Base-by-base conservation (phyloP, 148 eudicot species). In the Vaccinium darrowii region DNA sequence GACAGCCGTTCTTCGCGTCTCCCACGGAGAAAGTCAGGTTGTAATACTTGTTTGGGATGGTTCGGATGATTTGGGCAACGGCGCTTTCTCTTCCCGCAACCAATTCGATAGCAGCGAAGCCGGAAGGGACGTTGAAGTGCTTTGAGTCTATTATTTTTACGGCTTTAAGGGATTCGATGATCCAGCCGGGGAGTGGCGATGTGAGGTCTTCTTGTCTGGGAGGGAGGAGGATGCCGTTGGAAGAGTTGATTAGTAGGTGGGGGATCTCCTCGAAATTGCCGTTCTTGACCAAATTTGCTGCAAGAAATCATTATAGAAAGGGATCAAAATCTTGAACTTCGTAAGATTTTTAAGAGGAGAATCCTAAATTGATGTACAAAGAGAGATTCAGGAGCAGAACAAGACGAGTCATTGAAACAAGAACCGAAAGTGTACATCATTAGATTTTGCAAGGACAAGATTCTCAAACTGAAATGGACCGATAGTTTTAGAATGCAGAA, bases 151-250 rank as follows among this genome's bases (percentile, higher is more conserved):
- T 72, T 12, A 80, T 89, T 62, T 91, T 92, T 30, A 91, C 89
- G 0, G 94, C 89, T 85, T 92, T 92, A 49, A 89, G 87, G 69
- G 94, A 90, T 71, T 92, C 92, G 6, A 90, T 83, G 15, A 92
- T 86, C 92, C 94, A 92, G 52, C 94, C 94, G 0, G 92, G 92
- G 39, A 92, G 88, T 10, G 94, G 94, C 25, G 94, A 92, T 75
- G 56, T 89, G 15, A 78, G 33, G 73, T 90, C 94, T 85, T 92
- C 86, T 63, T 82, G 89, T 84, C 74, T 91, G 14, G 94, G 91
- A 4, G 92, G 92, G 69, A 90, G 89, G 80, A 92, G 91, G 39
- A 92, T 86, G 3, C 94, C 94, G 12, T 89, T 86, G 18, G 94
- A 85, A 67, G 90, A 80, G 83, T 92, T 90, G 47, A 87, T 82